These are phyloP conservation scores for Fusarium domesticum DNA, from an alignment of 2,329 filamentous ascomycete genomes.

Conservation along the genomic window DNA sequence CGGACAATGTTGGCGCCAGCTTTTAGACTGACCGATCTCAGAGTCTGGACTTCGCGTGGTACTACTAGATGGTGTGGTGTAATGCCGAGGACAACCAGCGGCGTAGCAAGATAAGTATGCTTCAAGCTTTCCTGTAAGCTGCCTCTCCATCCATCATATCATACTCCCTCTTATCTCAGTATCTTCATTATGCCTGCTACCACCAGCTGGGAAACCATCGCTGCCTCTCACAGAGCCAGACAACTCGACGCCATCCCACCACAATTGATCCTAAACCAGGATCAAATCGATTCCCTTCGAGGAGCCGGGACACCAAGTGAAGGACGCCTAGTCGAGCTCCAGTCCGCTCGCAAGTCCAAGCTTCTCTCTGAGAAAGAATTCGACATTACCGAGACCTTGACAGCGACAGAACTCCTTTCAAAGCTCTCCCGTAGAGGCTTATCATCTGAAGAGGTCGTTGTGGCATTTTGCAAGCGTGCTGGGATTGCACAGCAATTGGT, in stretches of 20 bases:
- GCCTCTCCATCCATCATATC: background rate
- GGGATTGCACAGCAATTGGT: slow-evolving; percentile 24
- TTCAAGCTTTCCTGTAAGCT: no score
- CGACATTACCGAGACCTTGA: slow-evolving; percentile 13
- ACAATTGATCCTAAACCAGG: slow-evolving; percentile 12
- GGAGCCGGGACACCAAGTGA: background rate
- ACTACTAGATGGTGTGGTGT: background rate
- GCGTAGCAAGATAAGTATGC: background rate
- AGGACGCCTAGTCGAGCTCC: slow-evolving; percentile 13
- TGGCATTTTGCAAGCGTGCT: slow-evolving; percentile 24
- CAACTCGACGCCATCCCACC: slow-evolving; percentile 14
- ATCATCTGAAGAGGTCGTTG: slow-evolving; percentile 18
- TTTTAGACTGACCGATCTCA: background rate
- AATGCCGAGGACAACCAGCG: background rate
- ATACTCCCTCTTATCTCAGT: background rate
- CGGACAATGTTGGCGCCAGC: slow-evolving; percentile 1
- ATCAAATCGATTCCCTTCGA: slow-evolving; percentile 6
- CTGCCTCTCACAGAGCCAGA: slow-evolving; percentile 18
- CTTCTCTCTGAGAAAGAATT: slow-evolving; percentile 13
- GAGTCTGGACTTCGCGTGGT: background rate
- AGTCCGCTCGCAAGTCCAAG: slow-evolving; percentile 12
- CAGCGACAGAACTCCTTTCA: slow-evolving; percentile 11
- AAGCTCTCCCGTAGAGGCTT: slow-evolving; percentile 13
- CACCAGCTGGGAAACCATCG: slow-evolving; percentile 17
- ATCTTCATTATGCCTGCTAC: slow-evolving; percentile 14